A percentile compares a stretch with the other conserved stretches of the same genome.
Evolutionary conservation across 139 green algal species (phyloP).

Genomic region (Closterium sp.): DNA sequence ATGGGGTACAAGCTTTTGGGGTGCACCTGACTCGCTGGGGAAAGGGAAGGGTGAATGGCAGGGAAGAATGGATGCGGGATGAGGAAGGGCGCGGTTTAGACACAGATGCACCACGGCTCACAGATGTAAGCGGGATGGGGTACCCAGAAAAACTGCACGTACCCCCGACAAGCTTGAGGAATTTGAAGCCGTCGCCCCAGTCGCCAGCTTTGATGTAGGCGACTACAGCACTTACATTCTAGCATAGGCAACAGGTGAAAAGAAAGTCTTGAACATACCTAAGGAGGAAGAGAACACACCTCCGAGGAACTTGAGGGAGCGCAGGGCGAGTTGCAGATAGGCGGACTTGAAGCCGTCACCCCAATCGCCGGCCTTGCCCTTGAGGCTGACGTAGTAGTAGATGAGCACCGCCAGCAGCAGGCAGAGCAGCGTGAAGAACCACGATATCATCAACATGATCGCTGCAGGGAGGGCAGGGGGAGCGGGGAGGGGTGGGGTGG

Average conservation of each 20-base stretch:
- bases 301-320: slow-evolving; percentile 37
- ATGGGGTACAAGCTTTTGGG: slow-evolving; percentile 59
- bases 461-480: neutral
- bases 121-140: too few species aligned
- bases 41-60: too few species aligned
- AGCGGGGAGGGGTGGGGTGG: neutral
- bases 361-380: slow-evolving; percentile 51
- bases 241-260: too few species aligned
- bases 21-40: slow-evolving; percentile 49
- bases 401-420: slow-evolving; percentile 48
- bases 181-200: too few species aligned
- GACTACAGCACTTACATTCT: too few species aligned
- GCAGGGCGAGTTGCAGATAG: slow-evolving; percentile 52
- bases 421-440: slow-evolving; percentile 48
- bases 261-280: too few species aligned
- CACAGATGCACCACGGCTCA: too few species aligned
- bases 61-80: slow-evolving; percentile 47
- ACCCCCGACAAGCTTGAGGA: too few species aligned
- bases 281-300: neutral
- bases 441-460: slow-evolving; percentile 57
- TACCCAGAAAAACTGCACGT: too few species aligned
- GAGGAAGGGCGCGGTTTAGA: slow-evolving; percentile 43
- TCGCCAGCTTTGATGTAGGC: too few species aligned
- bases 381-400: slow-evolving; percentile 54
- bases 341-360: slow-evolving; percentile 54